Evolutionary conservation across 1,284 basidiomycete genomes (phyloP).

Genomic region (Phellopilus nigrolimitatus): DNA sequence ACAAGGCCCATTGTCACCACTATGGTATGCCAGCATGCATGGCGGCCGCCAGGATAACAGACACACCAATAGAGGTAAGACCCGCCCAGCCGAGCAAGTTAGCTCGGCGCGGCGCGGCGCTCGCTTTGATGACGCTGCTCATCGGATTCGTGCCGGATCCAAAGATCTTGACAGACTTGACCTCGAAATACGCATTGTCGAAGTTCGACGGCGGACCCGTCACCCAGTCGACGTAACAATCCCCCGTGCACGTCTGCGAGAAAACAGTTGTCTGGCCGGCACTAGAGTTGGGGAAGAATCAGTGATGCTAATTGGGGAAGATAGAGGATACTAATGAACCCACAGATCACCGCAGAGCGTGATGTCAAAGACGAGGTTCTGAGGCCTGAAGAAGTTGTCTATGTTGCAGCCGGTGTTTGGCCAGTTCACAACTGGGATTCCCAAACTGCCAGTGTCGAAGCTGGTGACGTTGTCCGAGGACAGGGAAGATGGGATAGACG

Average conservation of each 20-base stretch:
- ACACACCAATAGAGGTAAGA: background rate
- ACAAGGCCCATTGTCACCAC: too few relatives aligned
- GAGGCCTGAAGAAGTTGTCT: constrained; percentile 55
- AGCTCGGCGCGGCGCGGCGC: background rate
- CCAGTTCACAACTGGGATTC: constrained; percentile 67
- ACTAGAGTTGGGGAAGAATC: constrained; percentile 31
- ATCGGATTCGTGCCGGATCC: constrained; percentile 9
- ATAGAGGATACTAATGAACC: constrained; percentile 37
- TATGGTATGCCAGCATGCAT: constrained; percentile 1
- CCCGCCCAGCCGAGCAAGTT: constrained; percentile 1
- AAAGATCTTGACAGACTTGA: constrained; percentile 47
- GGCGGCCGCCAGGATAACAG: constrained; percentile 2
- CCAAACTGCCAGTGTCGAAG: constrained; percentile 62
- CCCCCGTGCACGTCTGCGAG: constrained; percentile 57
- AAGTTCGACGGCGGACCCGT: constrained; percentile 62
- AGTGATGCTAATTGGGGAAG: background rate
- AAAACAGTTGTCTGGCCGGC: constrained; percentile 50
- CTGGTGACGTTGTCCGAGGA: constrained; percentile 43
- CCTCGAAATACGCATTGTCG: constrained; percentile 73
- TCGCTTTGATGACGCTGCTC: constrained; percentile 13
- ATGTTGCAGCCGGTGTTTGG: constrained; percentile 56
- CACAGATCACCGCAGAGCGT: constrained; percentile 59
- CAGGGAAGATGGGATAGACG: constrained; percentile 51
- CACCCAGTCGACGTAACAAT: constrained; percentile 73
- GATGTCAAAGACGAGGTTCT: constrained; percentile 69